phyloP scores from a whole-genome alignment of 2,329 filamentous ascomycete species.

The Penicillium sp. region DNA sequence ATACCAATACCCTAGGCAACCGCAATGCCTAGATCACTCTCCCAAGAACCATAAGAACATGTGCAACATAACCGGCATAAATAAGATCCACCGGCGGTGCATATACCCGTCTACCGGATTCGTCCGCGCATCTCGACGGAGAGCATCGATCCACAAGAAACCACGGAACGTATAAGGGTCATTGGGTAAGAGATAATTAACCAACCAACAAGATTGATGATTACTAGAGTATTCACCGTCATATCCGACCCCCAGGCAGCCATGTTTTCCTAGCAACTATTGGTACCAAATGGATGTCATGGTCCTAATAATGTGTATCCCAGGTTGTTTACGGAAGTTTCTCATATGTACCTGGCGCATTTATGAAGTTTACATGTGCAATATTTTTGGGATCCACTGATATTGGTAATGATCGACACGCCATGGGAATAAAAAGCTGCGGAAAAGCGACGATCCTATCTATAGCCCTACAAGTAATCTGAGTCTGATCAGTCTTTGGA shows the following conservation, averaged over 20 bases:
- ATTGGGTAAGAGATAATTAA: neutral
- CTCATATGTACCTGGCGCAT: too few relatives aligned
- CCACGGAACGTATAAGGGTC: neutral
- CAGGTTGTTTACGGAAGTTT: too few relatives aligned
- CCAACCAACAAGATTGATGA: too few relatives aligned
- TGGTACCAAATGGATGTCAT: neutral
- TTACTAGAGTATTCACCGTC: neutral
- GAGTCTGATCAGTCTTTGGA: neutral
- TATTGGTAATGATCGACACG: neutral
- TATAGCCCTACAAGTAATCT: neutral
- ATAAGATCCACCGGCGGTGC: neutral
- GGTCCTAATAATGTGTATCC: too few relatives aligned
- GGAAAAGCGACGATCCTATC: neutral
- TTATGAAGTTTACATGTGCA: neutral
- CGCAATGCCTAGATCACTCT: neutral
- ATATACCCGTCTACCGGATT: neutral
- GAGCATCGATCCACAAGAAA: neutral
- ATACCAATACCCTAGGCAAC: neutral
- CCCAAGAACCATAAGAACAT: too few relatives aligned
- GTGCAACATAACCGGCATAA: neutral
- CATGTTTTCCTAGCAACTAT: neutral
- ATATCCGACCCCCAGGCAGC: neutral
- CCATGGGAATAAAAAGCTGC: neutral
- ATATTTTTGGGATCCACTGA: neutral
- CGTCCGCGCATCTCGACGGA: neutral